Percentiles rank a stretch among this genome's conserved stretches.
Conservation (phyloP, 441 rosid species). For the Euphorbia celastroides region DNA sequence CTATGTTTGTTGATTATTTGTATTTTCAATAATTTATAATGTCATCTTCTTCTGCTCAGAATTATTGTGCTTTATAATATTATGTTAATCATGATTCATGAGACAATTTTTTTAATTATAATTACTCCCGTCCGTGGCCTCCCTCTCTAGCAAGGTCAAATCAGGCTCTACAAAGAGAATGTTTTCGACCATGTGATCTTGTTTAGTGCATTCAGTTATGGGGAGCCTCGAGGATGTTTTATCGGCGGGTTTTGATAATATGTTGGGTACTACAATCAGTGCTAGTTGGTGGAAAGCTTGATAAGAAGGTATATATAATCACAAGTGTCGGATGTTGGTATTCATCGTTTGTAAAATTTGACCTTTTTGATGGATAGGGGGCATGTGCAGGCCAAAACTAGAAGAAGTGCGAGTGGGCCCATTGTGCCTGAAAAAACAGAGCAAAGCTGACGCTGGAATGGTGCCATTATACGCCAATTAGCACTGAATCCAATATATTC, state of each 20-base stretch:
- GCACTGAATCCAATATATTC: neutral
- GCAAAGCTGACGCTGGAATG: neutral
- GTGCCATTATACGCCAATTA: neutral
- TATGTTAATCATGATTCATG: too few species aligned
- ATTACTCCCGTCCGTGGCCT: too few species aligned
- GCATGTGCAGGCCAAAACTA: neutral
- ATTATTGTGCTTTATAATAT: neutral
- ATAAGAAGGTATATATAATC: neutral
- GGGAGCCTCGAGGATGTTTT: too few species aligned
- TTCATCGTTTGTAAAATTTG: neutral
- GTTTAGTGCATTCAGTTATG: too few species aligned
- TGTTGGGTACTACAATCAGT: too few species aligned
- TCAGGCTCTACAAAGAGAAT: too few species aligned
- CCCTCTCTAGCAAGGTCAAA: too few species aligned
- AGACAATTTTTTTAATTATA: too few species aligned
- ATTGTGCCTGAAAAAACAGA: neutral
- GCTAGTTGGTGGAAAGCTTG: too few species aligned
- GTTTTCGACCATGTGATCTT: too few species aligned
- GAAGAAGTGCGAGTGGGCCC: neutral
- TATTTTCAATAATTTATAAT: neutral
- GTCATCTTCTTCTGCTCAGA: neutral
- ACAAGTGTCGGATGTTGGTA: too few species aligned
- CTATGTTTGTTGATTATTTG: slow-evolving; percentile 3
- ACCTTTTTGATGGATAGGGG: neutral
- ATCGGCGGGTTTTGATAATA: too few species aligned